Base-by-base conservation (phyloP, 495 filamentous ascomycete genomes). In the Aspergillus avenaceus region DNA sequence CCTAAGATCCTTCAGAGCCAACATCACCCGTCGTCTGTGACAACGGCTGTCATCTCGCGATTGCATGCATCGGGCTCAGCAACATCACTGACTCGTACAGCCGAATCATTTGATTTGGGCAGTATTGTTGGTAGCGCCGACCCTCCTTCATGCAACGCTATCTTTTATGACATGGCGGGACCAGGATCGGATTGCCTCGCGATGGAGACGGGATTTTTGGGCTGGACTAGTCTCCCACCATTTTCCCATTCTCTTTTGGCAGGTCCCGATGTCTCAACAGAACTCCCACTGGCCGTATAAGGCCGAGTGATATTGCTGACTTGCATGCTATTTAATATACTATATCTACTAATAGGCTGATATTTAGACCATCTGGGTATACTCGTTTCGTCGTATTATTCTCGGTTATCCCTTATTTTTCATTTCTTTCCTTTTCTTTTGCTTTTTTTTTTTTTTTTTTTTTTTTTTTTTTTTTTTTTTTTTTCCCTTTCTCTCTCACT, bases 121-220 rank as follows among this genome's bases (percentile, higher is more conserved):
- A 52, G 40, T 22, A 50, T 66, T 28, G 54, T 64, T 50, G 62
- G 64, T 52, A 66, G 63, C 34, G 55, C 64, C n/a, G 54, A 55
- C 42, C 45, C 52, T n/a, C 49, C 63, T 21, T 54, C 60, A 18
- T 53, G 28, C 29, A 54, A 63, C 44, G 24, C 54, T 37, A 41
- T 65, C 9, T 66, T 68, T 32, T 54, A 52, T 34, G 57, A 63
- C 43, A 47, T 57, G 37, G 54, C 56, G 19, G 49, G 50, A 21
- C 28, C 48, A n/a, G 56, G 44, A 8, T 46, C 55, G 24, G 61
- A 62, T n/a, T 55, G 48, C 34, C 45, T 50, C 3, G 29, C 56
- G 18, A 51, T 64, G 13, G 59, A 63, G 41, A 38, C 52, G 31
- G 59, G 54, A 8, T 49, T 52, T 16, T 42, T 60, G 37, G 64